A percentile compares a stretch with the other conserved stretches of the same genome.
phyloP scores from a whole-genome alignment of 2,329 filamentous ascomycete species.

The Cercospora citrullina region DNA sequence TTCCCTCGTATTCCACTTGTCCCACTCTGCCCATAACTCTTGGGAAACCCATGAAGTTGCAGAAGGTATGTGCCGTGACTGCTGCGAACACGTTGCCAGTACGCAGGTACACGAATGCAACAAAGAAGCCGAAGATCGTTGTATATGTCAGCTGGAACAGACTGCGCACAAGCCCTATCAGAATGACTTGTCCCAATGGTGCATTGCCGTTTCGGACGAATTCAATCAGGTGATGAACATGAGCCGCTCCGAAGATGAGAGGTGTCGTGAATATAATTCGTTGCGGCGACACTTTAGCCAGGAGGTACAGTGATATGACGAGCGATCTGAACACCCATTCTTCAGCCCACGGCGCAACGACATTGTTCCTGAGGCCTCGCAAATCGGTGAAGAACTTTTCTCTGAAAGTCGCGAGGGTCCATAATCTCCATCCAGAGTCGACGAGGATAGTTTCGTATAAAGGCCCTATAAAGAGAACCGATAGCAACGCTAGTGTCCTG shows the following conservation, averaged over 20 bases:
- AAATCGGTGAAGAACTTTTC: constrained; percentile 67
- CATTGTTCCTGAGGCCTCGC: constrained; percentile 81
- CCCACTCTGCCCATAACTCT: constrained; percentile 77
- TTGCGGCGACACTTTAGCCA: constrained; percentile 58
- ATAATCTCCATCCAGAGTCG: constrained; percentile 64
- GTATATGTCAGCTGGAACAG: constrained; percentile 87
- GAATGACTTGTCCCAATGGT: constrained; percentile 22
- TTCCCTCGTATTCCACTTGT: constrained; percentile 43
- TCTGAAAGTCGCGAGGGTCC: constrained; percentile 53
- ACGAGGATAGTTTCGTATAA: constrained; percentile 77
- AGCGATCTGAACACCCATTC: constrained; percentile 91
- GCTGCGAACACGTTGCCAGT: constrained; percentile 78
- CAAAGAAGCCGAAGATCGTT: constrained; percentile 89
- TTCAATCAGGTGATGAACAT: constrained; percentile 95
- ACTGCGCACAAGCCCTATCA: constrained; percentile 61
- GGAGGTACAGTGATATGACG: constrained; percentile 77
- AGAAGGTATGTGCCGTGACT: constrained; percentile 79
- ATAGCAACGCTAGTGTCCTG: constrained; percentile 68
- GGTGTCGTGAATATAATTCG: constrained; percentile 78
- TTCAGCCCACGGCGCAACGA: constrained; percentile 84
- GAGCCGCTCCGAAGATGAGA: constrained; percentile 87
- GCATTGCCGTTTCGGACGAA: constrained; percentile 73
- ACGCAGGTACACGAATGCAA: constrained; percentile 82
- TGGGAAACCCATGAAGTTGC: constrained; percentile 88
- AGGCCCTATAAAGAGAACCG: constrained; percentile 78